A percentile compares a stretch with the other conserved stretches of the same genome.
These are phyloP conservation scores for Sarcodon sp. DNA, from an alignment of 768 basidiomycete genomes.

Conservation along the genomic window DNA sequence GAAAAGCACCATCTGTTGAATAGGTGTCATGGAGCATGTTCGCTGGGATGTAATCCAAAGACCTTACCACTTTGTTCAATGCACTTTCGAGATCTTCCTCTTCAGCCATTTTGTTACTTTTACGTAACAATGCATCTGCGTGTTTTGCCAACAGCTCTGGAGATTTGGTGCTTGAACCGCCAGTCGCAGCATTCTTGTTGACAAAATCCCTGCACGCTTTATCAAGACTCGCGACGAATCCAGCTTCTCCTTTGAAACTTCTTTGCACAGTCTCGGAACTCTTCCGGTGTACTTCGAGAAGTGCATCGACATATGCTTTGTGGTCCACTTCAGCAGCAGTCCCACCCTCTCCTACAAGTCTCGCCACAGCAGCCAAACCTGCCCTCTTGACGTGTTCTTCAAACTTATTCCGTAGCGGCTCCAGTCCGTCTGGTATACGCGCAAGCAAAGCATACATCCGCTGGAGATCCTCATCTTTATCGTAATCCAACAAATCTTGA, in stretches of 20 bases:
- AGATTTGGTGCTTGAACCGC: conserved; percentile 71
- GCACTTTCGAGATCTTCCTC: conserved; percentile 85
- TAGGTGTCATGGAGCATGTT: not conserved
- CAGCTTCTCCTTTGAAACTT: conserved; percentile 86
- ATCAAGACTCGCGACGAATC: conserved; percentile 88
- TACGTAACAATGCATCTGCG: conserved; percentile 77
- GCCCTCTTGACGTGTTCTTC: conserved; percentile 93
- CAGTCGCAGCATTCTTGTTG: conserved; percentile 86
- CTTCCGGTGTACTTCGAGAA: conserved; percentile 86
- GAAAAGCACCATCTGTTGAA: conserved; percentile 83
- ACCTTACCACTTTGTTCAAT: conserved; percentile 75
- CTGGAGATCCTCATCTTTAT: conserved; percentile 90
- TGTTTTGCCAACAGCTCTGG: conserved; percentile 91
- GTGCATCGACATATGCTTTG: conserved; percentile 86
- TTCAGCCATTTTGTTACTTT: conserved; percentile 93
- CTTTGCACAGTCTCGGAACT: conserved; percentile 80
- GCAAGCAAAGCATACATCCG: conserved; percentile 91
- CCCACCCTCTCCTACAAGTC: conserved; percentile 42
- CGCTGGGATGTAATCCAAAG: not conserved
- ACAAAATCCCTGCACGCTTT: conserved; percentile 94
- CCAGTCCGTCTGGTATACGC: conserved; percentile 82
- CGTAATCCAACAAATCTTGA: conserved; percentile 79
- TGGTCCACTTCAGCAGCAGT: conserved; percentile 60
- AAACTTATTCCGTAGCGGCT: conserved; percentile 84
- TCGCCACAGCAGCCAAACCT: conserved; percentile 72